Conservation (phyloP, 2,329 filamentous ascomycete species). For the Phaeosphaeriaceae sp. region DNA sequence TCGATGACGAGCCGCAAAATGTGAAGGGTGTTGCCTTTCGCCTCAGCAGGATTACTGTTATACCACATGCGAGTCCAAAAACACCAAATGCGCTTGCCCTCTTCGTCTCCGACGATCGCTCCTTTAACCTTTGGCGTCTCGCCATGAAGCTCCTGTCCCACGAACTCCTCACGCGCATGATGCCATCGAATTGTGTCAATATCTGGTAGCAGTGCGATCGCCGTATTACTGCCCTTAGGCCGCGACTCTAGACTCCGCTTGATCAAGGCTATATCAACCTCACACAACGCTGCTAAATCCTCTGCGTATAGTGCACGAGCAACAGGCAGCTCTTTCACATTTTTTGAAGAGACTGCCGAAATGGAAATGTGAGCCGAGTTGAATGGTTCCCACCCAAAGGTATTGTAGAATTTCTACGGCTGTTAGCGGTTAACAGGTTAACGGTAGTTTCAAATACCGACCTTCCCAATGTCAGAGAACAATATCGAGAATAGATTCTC, state of each 20-base stretch:
- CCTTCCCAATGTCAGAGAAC: conserved; percentile 81
- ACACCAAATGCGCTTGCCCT: conserved; percentile 70
- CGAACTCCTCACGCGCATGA: conserved; percentile 80
- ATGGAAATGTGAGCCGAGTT: conserved; percentile 70
- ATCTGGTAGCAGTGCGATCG: conserved; percentile 73
- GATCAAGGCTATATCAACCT: conserved; percentile 68
- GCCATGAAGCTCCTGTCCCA: conserved; percentile 68
- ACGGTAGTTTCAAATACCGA: conserved; percentile 63
- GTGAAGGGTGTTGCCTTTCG: conserved; percentile 70
- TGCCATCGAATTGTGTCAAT: conserved; percentile 75
- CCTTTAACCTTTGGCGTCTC: conserved; percentile 69
- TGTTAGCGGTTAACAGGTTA: conserved; percentile 68
- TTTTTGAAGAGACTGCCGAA: conserved; percentile 12
- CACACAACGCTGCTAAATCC: conserved; percentile 67
- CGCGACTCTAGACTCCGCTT: conserved; percentile 56
- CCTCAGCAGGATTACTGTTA: conserved; percentile 60
- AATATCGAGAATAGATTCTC: conserved; percentile 73
- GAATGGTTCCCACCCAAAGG: conserved; percentile 77
- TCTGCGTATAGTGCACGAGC: conserved; percentile 61
- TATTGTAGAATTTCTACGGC: conserved; percentile 79
- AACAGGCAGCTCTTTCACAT: conserved; percentile 18
- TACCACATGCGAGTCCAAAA: conserved; percentile 72
- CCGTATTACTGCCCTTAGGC: conserved; percentile 52
- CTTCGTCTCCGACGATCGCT: conserved; percentile 64
- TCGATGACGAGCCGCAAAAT: conserved; percentile 74